A percentile compares a stretch with the other conserved stretches of the same genome.
Conservation (phyloP, 768 basidiomycete species). For the Boletus rubroflammeus region DNA sequence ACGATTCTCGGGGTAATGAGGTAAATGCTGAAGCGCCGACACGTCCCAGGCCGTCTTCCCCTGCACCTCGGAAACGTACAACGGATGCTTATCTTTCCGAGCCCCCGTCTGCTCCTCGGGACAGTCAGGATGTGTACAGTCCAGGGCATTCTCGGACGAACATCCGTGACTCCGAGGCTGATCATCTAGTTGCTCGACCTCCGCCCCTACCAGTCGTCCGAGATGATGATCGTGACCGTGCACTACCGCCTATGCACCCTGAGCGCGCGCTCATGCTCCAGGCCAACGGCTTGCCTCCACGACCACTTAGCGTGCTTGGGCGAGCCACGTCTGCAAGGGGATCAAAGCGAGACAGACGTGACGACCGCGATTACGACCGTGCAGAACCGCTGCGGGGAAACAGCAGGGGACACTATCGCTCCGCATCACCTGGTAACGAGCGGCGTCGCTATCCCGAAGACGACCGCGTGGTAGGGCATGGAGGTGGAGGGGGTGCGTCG, state of each 20-base stretch:
- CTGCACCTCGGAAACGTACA: constrained; percentile 6
- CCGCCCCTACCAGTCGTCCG: background rate
- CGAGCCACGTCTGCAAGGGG: constrained; percentile 14
- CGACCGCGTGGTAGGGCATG: background rate
- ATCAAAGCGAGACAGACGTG: constrained; percentile 20
- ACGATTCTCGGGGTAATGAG: constrained; percentile 1
- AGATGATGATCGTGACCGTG: constrained; percentile 11
- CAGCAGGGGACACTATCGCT: background rate
- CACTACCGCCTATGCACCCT: constrained; percentile 25
- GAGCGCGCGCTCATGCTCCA: constrained; percentile 32
- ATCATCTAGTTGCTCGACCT: constrained; percentile 2
- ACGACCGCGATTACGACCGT: constrained; percentile 19
- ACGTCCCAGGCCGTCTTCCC: constrained; percentile 4
- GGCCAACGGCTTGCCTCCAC: constrained; percentile 26
- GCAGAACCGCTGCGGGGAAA: constrained; percentile 19
- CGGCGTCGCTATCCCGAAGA: constrained; percentile 16
- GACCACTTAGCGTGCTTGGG: constrained; percentile 19
- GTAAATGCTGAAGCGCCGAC: background rate
- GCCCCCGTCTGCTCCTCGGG: constrained; percentile 2
- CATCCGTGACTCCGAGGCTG: constrained; percentile 10
- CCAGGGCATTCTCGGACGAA: constrained; percentile 8
- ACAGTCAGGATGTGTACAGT: constrained; percentile 4
- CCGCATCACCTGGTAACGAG: constrained; percentile 17
- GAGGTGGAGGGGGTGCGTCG: constrained; percentile 28
- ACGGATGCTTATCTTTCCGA: constrained; percentile 10